Evolutionary conservation across 1,284 basidiomycete genomes (phyloP).

Genomic region (Apiotrichum veenhuisii): DNA sequence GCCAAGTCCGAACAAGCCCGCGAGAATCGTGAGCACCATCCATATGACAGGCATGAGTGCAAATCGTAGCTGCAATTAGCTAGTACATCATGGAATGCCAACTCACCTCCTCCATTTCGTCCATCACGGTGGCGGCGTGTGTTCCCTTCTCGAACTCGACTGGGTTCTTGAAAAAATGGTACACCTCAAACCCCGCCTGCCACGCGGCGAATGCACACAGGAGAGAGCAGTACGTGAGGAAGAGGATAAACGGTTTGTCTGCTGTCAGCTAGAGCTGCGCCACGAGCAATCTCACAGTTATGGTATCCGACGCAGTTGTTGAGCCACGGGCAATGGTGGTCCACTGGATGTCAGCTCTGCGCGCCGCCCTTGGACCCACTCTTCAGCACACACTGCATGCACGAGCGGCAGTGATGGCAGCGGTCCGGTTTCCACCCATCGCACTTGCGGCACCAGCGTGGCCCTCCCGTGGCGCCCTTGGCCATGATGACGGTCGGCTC

Average conservation of each 20-base stretch:
- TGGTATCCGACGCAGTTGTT: conserved; percentile 77
- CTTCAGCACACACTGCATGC: conserved; percentile 74
- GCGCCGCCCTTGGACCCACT: conserved; percentile 63
- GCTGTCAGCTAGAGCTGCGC: background rate
- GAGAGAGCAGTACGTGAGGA: conserved; percentile 64
- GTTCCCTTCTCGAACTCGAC: background rate
- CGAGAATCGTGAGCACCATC: conserved; percentile 62
- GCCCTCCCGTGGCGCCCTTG: conserved; percentile 32
- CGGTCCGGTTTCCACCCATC: conserved; percentile 66
- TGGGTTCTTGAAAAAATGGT: conserved; percentile 62
- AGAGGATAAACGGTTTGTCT: conserved; percentile 77
- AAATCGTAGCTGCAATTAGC: conserved; percentile 53
- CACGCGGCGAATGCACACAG: conserved; percentile 62
- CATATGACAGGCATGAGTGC: conserved; percentile 61
- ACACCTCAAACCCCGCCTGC: conserved; percentile 59
- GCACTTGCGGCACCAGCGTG: conserved; percentile 47
- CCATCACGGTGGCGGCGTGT: conserved; percentile 2
- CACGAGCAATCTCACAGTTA: conserved; percentile 53
- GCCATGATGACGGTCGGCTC: conserved; percentile 26
- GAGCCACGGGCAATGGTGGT: conserved; percentile 88
- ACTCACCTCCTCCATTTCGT: conserved; percentile 6
- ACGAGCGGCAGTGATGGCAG: conserved; percentile 74
- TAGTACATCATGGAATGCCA: conserved; percentile 3
- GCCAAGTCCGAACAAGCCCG: conserved; percentile 62
- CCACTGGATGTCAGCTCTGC: conserved; percentile 40